These are phyloP conservation scores for Capsicum baccatum DNA, from an alignment of 257 asterid genomes.

Conservation along the genomic window DNA sequence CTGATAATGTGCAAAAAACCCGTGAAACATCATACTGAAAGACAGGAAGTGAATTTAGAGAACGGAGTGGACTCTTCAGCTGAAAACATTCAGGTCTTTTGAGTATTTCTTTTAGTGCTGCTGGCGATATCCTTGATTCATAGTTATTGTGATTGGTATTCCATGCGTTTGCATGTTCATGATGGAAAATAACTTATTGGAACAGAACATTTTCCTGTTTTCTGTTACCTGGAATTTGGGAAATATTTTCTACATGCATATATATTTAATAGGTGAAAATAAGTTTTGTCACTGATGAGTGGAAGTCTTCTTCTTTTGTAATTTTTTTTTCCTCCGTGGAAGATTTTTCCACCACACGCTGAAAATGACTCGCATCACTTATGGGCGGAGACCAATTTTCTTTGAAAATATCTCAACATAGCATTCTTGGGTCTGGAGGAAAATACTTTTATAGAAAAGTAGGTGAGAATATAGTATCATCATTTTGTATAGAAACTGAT, in stretches of 20 bases:
- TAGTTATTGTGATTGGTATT: background rate
- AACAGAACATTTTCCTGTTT: background rate
- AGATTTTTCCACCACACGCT: background rate
- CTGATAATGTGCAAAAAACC: constrained; percentile 89
- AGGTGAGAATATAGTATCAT: background rate
- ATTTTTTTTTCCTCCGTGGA: background rate
- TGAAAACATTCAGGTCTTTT: constrained; percentile 32
- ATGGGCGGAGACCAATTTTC: background rate
- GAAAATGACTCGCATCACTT: background rate
- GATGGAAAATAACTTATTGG: constrained; percentile 22
- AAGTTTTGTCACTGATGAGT: background rate
- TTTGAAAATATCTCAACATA: background rate
- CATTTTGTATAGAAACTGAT: constrained; percentile 4
- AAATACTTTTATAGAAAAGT: background rate
- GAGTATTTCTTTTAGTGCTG: constrained; percentile 23
- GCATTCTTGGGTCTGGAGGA: background rate
- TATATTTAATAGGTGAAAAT: background rate
- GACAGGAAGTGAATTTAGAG: constrained; percentile 48
- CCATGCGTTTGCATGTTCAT: background rate
- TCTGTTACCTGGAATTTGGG: background rate
- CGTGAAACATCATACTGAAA: constrained; percentile 50
- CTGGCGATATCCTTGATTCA: background rate
- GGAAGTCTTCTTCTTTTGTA: background rate
- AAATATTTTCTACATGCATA: background rate
- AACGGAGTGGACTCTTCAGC: constrained; percentile 48